phyloP scores from a whole-genome alignment of 169 alveolate genomes.

The Babesia bigemina region DNA sequence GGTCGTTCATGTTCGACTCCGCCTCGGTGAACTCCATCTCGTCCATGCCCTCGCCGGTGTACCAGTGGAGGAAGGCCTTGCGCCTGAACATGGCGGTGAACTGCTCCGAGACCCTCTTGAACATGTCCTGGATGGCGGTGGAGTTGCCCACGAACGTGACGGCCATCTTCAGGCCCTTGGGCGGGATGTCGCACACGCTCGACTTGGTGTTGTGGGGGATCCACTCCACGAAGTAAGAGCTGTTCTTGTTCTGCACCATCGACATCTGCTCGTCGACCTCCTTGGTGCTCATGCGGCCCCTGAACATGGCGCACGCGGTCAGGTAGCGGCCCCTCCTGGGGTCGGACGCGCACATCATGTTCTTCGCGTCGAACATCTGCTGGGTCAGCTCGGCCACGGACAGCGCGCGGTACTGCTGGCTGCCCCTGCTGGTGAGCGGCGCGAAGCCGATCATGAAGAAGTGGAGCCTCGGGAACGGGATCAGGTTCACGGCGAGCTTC shows the following conservation, averaged over 20 bases:
- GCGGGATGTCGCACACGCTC: slow-evolving; percentile 98
- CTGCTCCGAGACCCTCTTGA: slow-evolving; percentile 96
- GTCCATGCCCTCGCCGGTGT: slow-evolving; percentile 99
- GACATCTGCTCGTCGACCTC: slow-evolving; percentile 99
- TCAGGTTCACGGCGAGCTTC: slow-evolving; percentile 96
- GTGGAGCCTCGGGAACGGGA: slow-evolving; percentile 98
- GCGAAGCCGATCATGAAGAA: slow-evolving; percentile 99
- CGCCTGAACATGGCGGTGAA: slow-evolving; percentile 98
- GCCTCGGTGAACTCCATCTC: slow-evolving; percentile 99
- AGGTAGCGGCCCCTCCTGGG: slow-evolving; percentile 98
- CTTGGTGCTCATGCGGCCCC: slow-evolving; percentile 99
- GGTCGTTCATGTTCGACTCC: slow-evolving; percentile 96
- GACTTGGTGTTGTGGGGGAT: slow-evolving; percentile 97
- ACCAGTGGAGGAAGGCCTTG: slow-evolving; percentile 98
- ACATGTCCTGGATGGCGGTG: slow-evolving; percentile 97
- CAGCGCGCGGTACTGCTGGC: slow-evolving; percentile 97
- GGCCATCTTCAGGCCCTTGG: slow-evolving; percentile 97
- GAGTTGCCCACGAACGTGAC: slow-evolving; percentile 97
- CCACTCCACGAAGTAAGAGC: slow-evolving; percentile 98
- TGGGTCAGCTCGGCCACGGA: slow-evolving; percentile 98
- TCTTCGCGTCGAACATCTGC: slow-evolving; percentile 99
- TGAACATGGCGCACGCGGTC: slow-evolving; percentile 97
- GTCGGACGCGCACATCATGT: slow-evolving; percentile 99
- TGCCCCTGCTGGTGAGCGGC: slow-evolving; percentile 96
- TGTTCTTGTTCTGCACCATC: slow-evolving; percentile 96